Evolutionary conservation across 2,329 filamentous ascomycete species (phyloP), one percentile per base, ranked within the genome.

Genomic region (Aureobasidium sp.): DNA sequence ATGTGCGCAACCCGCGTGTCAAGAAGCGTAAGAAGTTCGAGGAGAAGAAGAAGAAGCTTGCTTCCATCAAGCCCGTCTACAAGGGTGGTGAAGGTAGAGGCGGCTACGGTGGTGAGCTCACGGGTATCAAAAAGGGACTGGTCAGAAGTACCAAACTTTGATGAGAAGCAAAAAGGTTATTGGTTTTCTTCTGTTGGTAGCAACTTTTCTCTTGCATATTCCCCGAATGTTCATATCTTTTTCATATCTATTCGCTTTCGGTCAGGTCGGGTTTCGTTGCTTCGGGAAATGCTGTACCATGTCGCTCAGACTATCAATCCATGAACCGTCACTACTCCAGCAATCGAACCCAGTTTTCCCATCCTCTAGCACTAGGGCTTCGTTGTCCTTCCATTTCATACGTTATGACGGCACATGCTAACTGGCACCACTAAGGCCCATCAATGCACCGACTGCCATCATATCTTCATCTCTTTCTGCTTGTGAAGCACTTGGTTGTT

Each of bases 1-100:
- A 96, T 69, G 88, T 92, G 63, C 82, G 93, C 66, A 99, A 99
- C 78, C 92, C 94, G 39, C 83, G 94, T 74, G 93, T 97, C 67
- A 99, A 97, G 88, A 97, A 97, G 88, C 86, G 91, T 77, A 91
- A 91, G 85, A 92, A 91, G 85, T 99, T 86, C 75, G 92, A 95
- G 73, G 88, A 92, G 75, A 97, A 96, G 83, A 89, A 93, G 84
- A 97, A 97, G 89, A 97, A 97, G 82, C 77, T 97, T 72, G 86
- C 85, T 70, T 93, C 88, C 72, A 90, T 92, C 80, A 90, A 89
- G 79, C 84, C 89, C 9, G 81, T 90, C 15, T 97, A 92, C 79
- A 90, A 92, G 76, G 90, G 90, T 67, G 89, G 90, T 65, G 87
- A 95, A 78, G 86, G 89, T 68, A 85, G 84, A 71, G 89, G 91